phyloP scores from a whole-genome alignment of 2,329 filamentous ascomycete genomes.

The Colletotrichum karsti region DNA sequence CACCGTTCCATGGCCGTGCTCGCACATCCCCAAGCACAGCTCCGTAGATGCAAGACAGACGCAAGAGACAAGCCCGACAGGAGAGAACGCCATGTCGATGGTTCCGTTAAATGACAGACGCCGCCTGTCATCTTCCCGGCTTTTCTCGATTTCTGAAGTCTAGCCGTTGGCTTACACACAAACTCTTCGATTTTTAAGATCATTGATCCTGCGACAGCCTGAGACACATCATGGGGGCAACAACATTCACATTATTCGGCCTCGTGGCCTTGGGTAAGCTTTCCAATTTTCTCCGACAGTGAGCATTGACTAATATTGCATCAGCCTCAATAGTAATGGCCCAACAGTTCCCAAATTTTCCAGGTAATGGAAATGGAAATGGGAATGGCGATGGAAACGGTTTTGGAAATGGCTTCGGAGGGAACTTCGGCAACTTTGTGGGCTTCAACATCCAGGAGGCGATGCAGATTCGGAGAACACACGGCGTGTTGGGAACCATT shows the following conservation, averaged over 20 bases:
- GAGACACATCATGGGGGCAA: conserved; percentile 8
- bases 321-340: conserved; percentile 4
- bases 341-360: conserved; percentile 21
- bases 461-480: conserved; percentile 42
- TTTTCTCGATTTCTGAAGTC: background rate
- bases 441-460: conserved; percentile 39
- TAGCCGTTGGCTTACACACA: no score
- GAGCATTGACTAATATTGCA: background rate
- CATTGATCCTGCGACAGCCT: background rate
- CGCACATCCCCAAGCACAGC: conserved; percentile 29
- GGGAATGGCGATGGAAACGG: conserved; percentile 19
- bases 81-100: background rate
- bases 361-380: conserved; percentile 8
- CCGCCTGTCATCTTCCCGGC: background rate
- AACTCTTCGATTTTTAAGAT: background rate
- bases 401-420: conserved; percentile 16
- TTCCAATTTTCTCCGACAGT: no score
- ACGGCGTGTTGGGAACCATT: conserved; percentile 50
- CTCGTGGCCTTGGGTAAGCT: conserved; percentile 10
- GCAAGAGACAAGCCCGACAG: background rate
- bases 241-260: background rate
- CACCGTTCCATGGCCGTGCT: conserved; percentile 15
- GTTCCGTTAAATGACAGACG: conserved; percentile 14
- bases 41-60: conserved; percentile 9
- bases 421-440: conserved; percentile 20